A percentile compares a stretch with the other conserved stretches of the same genome.
phyloP scores from a whole-genome alignment of 495 filamentous ascomycete genomes.

The Xylaria longipes region DNA sequence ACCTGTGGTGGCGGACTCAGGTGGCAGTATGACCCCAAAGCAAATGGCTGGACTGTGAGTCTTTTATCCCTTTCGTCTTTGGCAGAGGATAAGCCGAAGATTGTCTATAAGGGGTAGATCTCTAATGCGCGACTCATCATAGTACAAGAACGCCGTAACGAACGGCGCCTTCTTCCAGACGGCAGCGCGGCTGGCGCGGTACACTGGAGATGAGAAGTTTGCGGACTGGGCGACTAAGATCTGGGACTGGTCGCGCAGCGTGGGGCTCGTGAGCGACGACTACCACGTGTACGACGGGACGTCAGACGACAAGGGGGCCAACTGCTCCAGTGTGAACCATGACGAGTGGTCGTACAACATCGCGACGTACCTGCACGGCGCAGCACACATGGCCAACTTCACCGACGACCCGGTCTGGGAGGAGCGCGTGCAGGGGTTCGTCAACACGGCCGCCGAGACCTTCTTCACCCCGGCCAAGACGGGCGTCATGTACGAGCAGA shows the following conservation, averaged over 20 bases:
- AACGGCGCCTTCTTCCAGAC: constrained; percentile 83
- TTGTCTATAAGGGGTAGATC: not conserved
- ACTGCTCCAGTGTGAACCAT: constrained; percentile 66
- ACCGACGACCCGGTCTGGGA: constrained; percentile 66
- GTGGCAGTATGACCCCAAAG: constrained; percentile 84
- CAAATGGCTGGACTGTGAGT: constrained; percentile 68
- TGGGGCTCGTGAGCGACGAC: constrained; percentile 66
- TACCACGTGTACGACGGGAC: constrained; percentile 75
- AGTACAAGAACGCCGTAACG: constrained; percentile 78
- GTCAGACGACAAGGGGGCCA: constrained; percentile 58
- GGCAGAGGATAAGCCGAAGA: not conserved
- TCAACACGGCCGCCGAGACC: constrained; percentile 59
- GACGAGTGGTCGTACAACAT: constrained; percentile 81
- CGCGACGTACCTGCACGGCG: constrained; percentile 74
- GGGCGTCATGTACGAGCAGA: constrained; percentile 69
- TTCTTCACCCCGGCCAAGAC: constrained; percentile 60
- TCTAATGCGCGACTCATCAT: not conserved
- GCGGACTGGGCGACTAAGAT: constrained; percentile 73
- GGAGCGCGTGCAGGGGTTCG: constrained; percentile 59
- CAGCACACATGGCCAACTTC: constrained; percentile 78
- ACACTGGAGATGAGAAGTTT: constrained; percentile 79
- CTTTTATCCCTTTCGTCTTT: not conserved
- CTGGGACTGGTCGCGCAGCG: constrained; percentile 69
- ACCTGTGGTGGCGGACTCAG: constrained; percentile 79
- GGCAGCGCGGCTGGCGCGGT: constrained; percentile 73